Evolutionary conservation across 2,329 filamentous ascomycete genomes (phyloP).

Genomic region (Nemania serpens): DNA sequence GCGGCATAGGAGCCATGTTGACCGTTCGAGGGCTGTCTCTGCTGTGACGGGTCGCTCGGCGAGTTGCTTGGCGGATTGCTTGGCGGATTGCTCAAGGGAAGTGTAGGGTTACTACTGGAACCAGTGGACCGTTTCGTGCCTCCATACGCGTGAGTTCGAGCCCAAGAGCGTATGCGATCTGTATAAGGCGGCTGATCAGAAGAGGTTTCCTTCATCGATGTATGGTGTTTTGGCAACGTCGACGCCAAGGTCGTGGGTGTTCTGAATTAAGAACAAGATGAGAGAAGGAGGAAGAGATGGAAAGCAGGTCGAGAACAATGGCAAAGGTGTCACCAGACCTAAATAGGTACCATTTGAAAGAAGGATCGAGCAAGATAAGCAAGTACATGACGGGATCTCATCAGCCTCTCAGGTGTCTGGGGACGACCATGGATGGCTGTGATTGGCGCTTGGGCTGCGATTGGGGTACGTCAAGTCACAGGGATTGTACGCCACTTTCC

Average conservation of each 20-base stretch:
- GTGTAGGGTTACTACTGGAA: conserved; percentile 46
- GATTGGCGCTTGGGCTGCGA: conserved; percentile 1
- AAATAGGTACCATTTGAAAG: conserved; percentile 23
- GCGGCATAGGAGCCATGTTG: conserved; percentile 29
- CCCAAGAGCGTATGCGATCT: conserved; percentile 63
- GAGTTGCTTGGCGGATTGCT: conserved; percentile 30
- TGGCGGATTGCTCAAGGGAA: conserved; percentile 45
- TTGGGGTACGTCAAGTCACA: background rate
- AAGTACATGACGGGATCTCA: conserved; percentile 17
- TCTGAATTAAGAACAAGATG: conserved; percentile 33
- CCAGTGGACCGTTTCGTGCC: conserved; percentile 47
- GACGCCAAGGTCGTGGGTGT: conserved; percentile 40
- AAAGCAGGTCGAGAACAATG: background rate
- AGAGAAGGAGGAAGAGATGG: conserved; percentile 16
- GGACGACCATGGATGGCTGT: conserved; percentile 9
- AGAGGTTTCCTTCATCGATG: conserved; percentile 66
- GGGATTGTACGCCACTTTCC: background rate
- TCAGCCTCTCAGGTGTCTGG: conserved; percentile 15
- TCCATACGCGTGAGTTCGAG: conserved; percentile 60
- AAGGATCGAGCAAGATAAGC: conserved; percentile 20
- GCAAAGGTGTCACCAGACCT: conserved; percentile 12
- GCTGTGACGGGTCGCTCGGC: conserved; percentile 30
- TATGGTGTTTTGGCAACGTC: conserved; percentile 41
- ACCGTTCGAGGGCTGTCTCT: conserved; percentile 30
- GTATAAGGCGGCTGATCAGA: conserved; percentile 54